phyloP scores from a whole-genome alignment of 345 rosid genomes.

The Gossypium longicalyx region DNA sequence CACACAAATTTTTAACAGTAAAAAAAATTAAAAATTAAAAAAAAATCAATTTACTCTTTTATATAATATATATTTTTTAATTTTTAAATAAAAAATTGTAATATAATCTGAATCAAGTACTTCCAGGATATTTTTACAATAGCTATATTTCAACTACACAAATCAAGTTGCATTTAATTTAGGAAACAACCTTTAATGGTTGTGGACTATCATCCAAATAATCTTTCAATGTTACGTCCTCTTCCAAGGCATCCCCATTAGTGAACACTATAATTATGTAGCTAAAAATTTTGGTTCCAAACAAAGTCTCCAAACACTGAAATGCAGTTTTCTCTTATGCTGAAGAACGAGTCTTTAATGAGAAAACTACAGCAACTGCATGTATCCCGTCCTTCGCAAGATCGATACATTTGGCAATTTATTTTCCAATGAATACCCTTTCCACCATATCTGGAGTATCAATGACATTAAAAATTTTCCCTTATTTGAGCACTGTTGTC shows the following conservation, averaged over 20 bases:
- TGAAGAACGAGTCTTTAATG: slow-evolving; percentile 54
- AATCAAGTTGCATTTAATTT: not conserved
- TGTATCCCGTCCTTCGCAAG: slow-evolving; percentile 85
- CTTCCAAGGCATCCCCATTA: slow-evolving; percentile 86
- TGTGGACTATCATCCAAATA: slow-evolving; percentile 57
- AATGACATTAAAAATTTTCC: slow-evolving; percentile 69
- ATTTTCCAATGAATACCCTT: slow-evolving; percentile 43
- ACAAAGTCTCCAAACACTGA: slow-evolving; percentile 52
- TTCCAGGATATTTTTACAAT: too few species aligned
- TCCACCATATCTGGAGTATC: slow-evolving; percentile 72
- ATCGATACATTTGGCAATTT: slow-evolving; percentile 68
- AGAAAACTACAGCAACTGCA: slow-evolving; percentile 63
- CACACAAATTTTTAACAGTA: too few species aligned
- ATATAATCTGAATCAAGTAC: too few species aligned
- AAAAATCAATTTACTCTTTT: too few species aligned
- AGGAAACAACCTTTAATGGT: slow-evolving; percentile 55
- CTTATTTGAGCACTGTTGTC: slow-evolving; percentile 41
- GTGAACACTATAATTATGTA: slow-evolving; percentile 79
- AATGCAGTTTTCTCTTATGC: slow-evolving; percentile 68
- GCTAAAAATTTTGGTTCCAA: slow-evolving; percentile 60
- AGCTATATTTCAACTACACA: not conserved
- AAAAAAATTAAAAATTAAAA: too few species aligned
- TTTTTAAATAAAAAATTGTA: too few species aligned
- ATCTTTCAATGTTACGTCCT: slow-evolving; percentile 65
- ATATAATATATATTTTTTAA: too few species aligned